Conservation (phyloP, 2,329 filamentous ascomycete genomes). For the Daldinia sp. region DNA sequence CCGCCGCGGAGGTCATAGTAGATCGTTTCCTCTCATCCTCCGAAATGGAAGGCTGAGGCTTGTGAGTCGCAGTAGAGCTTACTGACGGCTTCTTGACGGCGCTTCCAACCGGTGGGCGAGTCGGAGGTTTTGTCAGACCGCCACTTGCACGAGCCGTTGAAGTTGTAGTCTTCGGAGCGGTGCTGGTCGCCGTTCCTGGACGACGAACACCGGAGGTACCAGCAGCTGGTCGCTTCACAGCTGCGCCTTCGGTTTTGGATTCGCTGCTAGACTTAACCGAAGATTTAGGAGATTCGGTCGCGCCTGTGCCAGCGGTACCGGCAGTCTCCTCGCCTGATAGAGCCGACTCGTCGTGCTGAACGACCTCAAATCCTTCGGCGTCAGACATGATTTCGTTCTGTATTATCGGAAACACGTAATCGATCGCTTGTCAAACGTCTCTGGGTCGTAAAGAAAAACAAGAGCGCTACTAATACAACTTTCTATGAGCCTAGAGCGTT, state of each 20-base stretch:
- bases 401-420: constrained; percentile 23
- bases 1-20: constrained; percentile 55
- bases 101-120: constrained; percentile 58
- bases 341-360: constrained; percentile 58
- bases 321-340: constrained; percentile 53
- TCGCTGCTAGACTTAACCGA: constrained; percentile 51
- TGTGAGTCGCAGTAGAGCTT: constrained; percentile 57
- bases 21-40: constrained; percentile 64
- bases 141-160: constrained; percentile 55
- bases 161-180: constrained; percentile 49
- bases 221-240: constrained; percentile 55
- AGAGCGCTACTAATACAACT: constrained; percentile 27
- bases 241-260: constrained; percentile 52
- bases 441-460: constrained; percentile 30
- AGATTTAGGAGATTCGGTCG: constrained; percentile 46
- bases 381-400: constrained; percentile 59
- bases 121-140: constrained; percentile 62
- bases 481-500: constrained; percentile 36
- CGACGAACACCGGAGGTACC: constrained; percentile 52
- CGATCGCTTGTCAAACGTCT: constrained; percentile 28
- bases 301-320: constrained; percentile 47
- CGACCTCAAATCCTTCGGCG: constrained; percentile 60
- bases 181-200: constrained; percentile 50
- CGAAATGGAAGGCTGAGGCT: constrained; percentile 62
- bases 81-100: constrained; percentile 52